A percentile compares a stretch with the other conserved stretches of the same genome.
These are phyloP conservation scores for Yarrowia alimentaria DNA, from an alignment of 805 yeast genomes.

Conservation along the genomic window DNA sequence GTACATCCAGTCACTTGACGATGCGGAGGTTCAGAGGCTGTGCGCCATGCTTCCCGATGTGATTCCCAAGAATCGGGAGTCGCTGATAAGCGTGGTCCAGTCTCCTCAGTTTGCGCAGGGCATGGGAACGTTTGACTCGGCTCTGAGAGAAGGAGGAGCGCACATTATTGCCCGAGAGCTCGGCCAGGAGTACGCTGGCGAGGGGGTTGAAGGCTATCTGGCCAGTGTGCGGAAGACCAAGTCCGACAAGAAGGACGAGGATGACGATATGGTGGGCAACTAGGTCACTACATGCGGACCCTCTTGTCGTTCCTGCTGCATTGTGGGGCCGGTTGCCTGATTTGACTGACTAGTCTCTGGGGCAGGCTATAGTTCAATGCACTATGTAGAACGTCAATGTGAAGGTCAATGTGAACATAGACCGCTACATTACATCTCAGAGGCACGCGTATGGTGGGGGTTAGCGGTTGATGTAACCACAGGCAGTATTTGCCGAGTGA, in stretches of 20 bases:
- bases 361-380: too few relatives aligned
- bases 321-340: too few relatives aligned
- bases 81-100: constrained; percentile 46
- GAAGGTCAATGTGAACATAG: too few relatives aligned
- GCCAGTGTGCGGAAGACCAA: constrained; percentile 42
- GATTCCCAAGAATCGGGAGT: constrained; percentile 42
- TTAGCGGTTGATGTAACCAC: too few relatives aligned
- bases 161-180: constrained; percentile 50
- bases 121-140: constrained; percentile 45
- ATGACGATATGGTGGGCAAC: not conserved
- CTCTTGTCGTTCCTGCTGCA: too few relatives aligned
- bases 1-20: constrained; percentile 39
- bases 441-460: too few relatives aligned
- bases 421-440: too few relatives aligned
- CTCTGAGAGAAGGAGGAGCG: constrained; percentile 43
- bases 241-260: constrained; percentile 23
- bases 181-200: constrained; percentile 52
- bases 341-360: too few relatives aligned
- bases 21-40: constrained; percentile 42
- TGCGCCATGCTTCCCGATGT: constrained; percentile 47
- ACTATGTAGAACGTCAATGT: too few relatives aligned
- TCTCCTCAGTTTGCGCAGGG: constrained; percentile 52
- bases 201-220: constrained; percentile 54
- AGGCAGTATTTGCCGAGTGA: too few relatives aligned
- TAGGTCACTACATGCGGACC: not conserved